Evolutionary conservation across 1,139 yeast genomes (phyloP).

Genomic region (Geotrichum cucujoidarum): DNA sequence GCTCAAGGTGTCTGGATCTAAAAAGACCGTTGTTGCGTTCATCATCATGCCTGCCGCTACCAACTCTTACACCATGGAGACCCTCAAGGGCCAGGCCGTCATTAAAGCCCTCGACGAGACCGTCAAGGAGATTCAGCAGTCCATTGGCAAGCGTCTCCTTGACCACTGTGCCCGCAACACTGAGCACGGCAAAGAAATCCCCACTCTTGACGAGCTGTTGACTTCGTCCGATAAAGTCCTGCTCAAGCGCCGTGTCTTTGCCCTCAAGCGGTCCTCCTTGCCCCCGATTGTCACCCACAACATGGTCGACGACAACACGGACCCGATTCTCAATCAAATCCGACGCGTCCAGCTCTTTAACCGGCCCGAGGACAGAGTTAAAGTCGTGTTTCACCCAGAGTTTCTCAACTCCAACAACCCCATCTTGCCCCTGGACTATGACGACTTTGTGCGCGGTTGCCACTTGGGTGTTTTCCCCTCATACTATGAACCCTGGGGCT

Average conservation of each 20-base stretch:
- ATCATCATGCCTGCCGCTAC: slow-evolving; percentile 97
- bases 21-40: slow-evolving; percentile 94
- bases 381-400: slow-evolving; percentile 96
- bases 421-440: slow-evolving; percentile 86
- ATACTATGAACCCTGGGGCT: slow-evolving; percentile 99
- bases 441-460: slow-evolving; percentile 96
- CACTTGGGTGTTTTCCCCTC: slow-evolving; percentile 98
- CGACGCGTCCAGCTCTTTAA: slow-evolving; percentile 89
- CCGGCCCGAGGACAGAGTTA: slow-evolving; percentile 84
- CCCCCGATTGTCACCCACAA: slow-evolving; percentile 99
- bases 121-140: slow-evolving; percentile 79
- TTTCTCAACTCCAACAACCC: slow-evolving; percentile 94
- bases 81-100: slow-evolving; percentile 94
- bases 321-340: slow-evolving; percentile 87
- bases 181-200: slow-evolving; percentile 53
- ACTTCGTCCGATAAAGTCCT: slow-evolving; percentile 85
- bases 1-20: slow-evolving; percentile 74
- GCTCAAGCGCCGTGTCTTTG: slow-evolving; percentile 87
- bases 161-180: slow-evolving; percentile 87
- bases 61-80: slow-evolving; percentile 90
- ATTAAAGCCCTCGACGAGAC: slow-evolving; percentile 86
- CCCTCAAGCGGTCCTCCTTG: slow-evolving; percentile 77
- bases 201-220: slow-evolving; percentile 71
- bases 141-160: slow-evolving; percentile 81
- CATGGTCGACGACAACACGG: slow-evolving; percentile 86